A percentile compares a stretch with the other conserved stretches of the same genome.
These are phyloP conservation scores for Maudiozyma serrabonitensis DNA, from an alignment of 805 yeast species.

Conservation along the genomic window DNA sequence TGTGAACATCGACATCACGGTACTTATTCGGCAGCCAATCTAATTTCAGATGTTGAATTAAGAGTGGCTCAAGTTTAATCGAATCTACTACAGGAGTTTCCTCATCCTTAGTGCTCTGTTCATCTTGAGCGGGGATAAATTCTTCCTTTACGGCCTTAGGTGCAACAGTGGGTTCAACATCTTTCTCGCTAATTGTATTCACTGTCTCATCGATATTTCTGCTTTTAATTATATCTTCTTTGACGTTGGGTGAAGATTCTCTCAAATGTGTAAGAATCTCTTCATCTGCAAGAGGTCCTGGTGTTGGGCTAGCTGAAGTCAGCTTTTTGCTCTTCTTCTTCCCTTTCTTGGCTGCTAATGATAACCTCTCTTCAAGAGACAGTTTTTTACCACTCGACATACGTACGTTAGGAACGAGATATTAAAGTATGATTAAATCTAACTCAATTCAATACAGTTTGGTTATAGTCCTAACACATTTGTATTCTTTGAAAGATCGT, in stretches of 20 bases:
- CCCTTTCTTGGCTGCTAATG: conserved; percentile 58
- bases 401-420: neutral
- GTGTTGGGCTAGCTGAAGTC: neutral
- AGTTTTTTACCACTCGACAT: conserved; percentile 38
- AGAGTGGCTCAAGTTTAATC: neutral
- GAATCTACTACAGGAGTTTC: neutral
- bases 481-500: too few species aligned
- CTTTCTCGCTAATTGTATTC: neutral
- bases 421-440: too few species aligned
- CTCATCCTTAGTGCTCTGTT: neutral
- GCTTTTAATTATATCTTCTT: neutral
- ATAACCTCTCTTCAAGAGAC: conserved; percentile 77
- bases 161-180: neutral
- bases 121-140: neutral
- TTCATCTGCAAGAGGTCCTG: neutral
- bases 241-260: neutral
- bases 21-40: neutral
- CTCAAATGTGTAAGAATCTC: neutral
- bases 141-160: neutral
- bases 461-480: too few species aligned
- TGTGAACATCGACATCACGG: too few species aligned
- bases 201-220: neutral
- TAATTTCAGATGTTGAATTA: neutral
- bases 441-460: too few species aligned
- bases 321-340: conserved; percentile 22